Conservation (phyloP, 148 eudicot genomes). For the Beta vulgaris region DNA sequence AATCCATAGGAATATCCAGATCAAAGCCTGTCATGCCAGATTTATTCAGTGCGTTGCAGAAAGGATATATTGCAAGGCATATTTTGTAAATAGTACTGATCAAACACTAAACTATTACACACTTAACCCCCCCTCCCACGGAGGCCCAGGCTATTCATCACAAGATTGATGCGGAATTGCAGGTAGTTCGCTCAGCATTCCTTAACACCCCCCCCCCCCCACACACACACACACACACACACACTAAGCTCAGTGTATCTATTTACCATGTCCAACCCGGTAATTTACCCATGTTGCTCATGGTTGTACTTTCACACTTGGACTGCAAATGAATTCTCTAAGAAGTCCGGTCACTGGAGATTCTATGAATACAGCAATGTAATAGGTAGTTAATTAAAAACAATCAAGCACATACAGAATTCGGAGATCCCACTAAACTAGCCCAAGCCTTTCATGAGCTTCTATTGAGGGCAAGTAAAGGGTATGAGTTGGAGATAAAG, state of each 20-base stretch:
- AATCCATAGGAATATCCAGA: slow-evolving; percentile 78
- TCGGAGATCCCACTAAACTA: too few relatives aligned
- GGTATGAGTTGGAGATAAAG: neutral
- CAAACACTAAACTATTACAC: neutral
- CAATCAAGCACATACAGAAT: neutral
- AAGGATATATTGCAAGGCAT: neutral
- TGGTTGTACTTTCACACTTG: too few relatives aligned
- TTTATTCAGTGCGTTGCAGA: slow-evolving; percentile 1
- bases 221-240: too few relatives aligned
- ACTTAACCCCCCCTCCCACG: neutral
- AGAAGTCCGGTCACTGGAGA: too few relatives aligned
- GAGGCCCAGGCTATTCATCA: neutral
- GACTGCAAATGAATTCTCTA: too few relatives aligned
- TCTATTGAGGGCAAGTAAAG: neutral
- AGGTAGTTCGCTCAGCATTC: too few relatives aligned
- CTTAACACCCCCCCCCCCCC: too few relatives aligned
- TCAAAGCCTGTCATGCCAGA: slow-evolving; percentile 47
- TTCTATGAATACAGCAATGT: neutral
- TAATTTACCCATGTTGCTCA: too few relatives aligned
- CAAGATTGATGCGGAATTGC: too few relatives aligned
- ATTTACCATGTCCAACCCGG: neutral
- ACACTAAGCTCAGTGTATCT: neutral
- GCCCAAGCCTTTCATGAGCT: neutral
- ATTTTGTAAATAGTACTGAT: neutral
- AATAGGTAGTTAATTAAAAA: too few relatives aligned